Evolutionary conservation across 2,329 filamentous ascomycete species (phyloP), one percentile per base, ranked within the genome.

Genomic region (Sporothrix variecibatus): DNA sequence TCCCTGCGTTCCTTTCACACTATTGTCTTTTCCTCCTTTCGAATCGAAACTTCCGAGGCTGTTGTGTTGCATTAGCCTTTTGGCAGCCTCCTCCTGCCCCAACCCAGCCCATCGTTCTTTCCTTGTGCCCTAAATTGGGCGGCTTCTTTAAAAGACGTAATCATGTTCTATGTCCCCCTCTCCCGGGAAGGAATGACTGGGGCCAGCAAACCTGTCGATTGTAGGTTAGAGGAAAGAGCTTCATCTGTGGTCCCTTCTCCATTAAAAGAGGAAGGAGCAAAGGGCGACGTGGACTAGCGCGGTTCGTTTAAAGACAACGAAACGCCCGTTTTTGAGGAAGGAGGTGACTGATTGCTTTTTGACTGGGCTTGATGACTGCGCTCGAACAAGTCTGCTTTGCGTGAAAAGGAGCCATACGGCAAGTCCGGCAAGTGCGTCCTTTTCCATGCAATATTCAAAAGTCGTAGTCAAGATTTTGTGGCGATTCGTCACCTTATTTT

Each of bases 61-160:
- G 53, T 38, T 65, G 67, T 38, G 72, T 73, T 73, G 67, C 72
- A 73, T 70, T 64, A 17, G 53, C 53, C 40, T 28, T 34, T 34
- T 23, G 12, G 72, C 46, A 20, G n/a, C 38, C 23, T 31, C 53
- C 28, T 62, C 49, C 62, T 34, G 28, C 69, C 31, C 51, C 69
- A 60, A 72, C 56, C 38, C 23, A 71, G 11, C 51, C 1, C 12
- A 12, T 26, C 62, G 12, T 65, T 65, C 40, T 26, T 43, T 17
- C 38, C 8, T 17, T 15, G 38, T 20, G 62, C 12, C 34, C 34
- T 26, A 17, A n/a, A 65, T 15, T 17, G 2, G 6, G 8, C 26
- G 7, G 34, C 11, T 8, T 15, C 60, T 64, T 11, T 31, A 26
- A 31, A 62, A 31, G 58, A 62, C 58, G 58, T 62, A 38, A 6